Evolutionary conservation across 495 filamentous ascomycete species (phyloP).

Genomic region (Penicillium fimorum): DNA sequence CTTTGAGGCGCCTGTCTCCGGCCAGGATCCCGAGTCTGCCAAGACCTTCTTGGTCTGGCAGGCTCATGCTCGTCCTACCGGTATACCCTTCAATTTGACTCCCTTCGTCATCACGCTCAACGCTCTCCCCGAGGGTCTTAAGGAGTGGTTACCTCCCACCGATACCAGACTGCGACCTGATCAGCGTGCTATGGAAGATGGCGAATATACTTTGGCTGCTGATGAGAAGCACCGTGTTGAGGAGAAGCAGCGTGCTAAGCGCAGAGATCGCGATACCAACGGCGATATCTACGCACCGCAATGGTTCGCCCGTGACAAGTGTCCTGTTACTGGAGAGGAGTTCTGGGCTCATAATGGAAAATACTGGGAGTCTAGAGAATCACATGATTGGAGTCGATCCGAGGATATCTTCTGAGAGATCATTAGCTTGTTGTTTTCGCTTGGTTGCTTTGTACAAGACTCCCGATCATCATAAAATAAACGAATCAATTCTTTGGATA

Average conservation of each 20-base stretch:
- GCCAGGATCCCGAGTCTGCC: slow-evolving; percentile 46
- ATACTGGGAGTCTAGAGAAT: slow-evolving; percentile 71
- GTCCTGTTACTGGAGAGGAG: slow-evolving; percentile 79
- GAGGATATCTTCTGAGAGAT: slow-evolving; percentile 61
- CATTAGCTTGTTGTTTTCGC: background rate
- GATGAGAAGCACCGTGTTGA: slow-evolving; percentile 93
- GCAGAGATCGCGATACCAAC: slow-evolving; percentile 66
- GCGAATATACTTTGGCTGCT: slow-evolving; percentile 89
- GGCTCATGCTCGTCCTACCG: slow-evolving; percentile 72
- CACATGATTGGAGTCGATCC: slow-evolving; percentile 51
- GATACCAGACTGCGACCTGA: slow-evolving; percentile 89
- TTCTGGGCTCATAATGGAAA: slow-evolving; percentile 86
- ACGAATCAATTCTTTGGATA: slow-evolving; percentile 14
- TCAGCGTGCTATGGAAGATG: slow-evolving; percentile 98
- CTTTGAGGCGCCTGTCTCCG: slow-evolving; percentile 71
- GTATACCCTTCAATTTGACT: slow-evolving; percentile 94
- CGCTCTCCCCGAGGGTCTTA: slow-evolving; percentile 73
- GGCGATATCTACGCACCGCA: slow-evolving; percentile 81
- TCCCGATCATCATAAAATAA: slow-evolving; percentile 19
- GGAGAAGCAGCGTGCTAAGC: slow-evolving; percentile 81
- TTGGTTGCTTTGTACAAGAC: slow-evolving; percentile 19
- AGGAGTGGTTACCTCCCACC: slow-evolving; percentile 76
- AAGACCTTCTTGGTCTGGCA: slow-evolving; percentile 93
- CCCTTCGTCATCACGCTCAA: slow-evolving; percentile 95
- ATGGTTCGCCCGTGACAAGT: slow-evolving; percentile 76